Conservation (phyloP, 2,329 filamentous ascomycete species). For the Botrytis cinerea region DNA sequence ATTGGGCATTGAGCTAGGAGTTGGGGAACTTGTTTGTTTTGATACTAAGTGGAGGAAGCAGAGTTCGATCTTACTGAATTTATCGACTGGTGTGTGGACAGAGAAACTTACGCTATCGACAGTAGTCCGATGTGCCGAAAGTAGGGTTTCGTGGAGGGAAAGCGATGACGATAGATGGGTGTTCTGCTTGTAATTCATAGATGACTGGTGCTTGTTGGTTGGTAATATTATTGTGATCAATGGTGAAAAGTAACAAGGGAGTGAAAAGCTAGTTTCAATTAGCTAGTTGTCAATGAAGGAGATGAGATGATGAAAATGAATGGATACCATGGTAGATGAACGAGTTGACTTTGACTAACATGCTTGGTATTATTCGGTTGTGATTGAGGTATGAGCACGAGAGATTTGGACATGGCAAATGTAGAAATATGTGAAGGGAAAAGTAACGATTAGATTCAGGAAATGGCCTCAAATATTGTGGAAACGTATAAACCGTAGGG, state of each 20-base stretch:
- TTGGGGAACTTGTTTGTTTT: conserved; percentile 11
- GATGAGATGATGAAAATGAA: background rate
- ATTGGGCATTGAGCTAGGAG: conserved; percentile 19
- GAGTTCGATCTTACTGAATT: background rate
- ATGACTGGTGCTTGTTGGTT: background rate
- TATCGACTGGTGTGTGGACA: background rate
- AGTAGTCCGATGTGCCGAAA: background rate
- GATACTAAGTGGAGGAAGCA: background rate
- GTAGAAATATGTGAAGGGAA: background rate
- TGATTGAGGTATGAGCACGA: background rate
- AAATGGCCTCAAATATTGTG: background rate
- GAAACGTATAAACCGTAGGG: too few species aligned
- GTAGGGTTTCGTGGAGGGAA: background rate
- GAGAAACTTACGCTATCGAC: background rate
- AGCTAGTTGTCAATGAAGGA: background rate
- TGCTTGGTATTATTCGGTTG: background rate
- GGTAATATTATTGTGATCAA: background rate
- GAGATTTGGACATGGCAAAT: background rate
- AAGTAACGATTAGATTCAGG: background rate
- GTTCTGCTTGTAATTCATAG: conserved; percentile 17
- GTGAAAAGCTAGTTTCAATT: background rate
- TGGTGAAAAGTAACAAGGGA: conserved; percentile 6
- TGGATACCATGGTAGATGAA: conserved; percentile 4
- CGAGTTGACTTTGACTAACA: background rate
- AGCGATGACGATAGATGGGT: background rate